Conservation (phyloP, 768 basidiomycete species). For the Dendrothele bispora region DNA sequence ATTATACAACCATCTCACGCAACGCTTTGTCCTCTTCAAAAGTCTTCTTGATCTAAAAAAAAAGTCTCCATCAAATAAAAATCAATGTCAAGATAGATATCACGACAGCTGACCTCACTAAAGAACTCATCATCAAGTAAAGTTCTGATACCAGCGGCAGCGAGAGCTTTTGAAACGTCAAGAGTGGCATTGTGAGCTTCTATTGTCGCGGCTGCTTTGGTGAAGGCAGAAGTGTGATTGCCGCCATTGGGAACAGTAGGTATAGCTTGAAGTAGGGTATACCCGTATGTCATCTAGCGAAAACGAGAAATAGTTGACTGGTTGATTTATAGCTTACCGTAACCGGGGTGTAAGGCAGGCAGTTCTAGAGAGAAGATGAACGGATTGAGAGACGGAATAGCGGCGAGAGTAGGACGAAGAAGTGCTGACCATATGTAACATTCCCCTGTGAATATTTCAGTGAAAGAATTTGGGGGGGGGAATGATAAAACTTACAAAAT, state of each 20-base stretch:
- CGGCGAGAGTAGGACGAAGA: not conserved
- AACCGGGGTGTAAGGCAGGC: slow-evolving; percentile 74
- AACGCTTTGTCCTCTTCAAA: slow-evolving; percentile 45
- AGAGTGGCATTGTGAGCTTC: slow-evolving; percentile 67
- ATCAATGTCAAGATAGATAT: slow-evolving; percentile 2
- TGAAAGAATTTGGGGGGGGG: not conserved
- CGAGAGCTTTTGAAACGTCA: slow-evolving; percentile 68
- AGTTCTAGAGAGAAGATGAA: slow-evolving; percentile 37
- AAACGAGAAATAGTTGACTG: not conserved
- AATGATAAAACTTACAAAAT: slow-evolving; percentile 58
- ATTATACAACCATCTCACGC: not conserved
- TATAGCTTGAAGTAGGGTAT: slow-evolving; percentile 50
- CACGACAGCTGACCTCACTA: slow-evolving; percentile 40
- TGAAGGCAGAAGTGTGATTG: slow-evolving; percentile 74
- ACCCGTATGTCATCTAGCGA: not conserved
- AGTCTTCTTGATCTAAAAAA: slow-evolving; percentile 44
- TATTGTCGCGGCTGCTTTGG: slow-evolving; percentile 55
- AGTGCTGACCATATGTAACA: slow-evolving; percentile 61
- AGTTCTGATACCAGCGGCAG: slow-evolving; percentile 65
- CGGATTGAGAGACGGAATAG: no score
- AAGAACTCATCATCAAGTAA: slow-evolving; percentile 66
- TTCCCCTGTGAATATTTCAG: slow-evolving; percentile 54
- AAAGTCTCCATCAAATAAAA: not conserved
- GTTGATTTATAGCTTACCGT: slow-evolving; percentile 54
- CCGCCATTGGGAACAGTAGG: slow-evolving; percentile 71